phyloP scores from a whole-genome alignment of 768 basidiomycete genomes.

The Leccinum aurantiacum region DNA sequence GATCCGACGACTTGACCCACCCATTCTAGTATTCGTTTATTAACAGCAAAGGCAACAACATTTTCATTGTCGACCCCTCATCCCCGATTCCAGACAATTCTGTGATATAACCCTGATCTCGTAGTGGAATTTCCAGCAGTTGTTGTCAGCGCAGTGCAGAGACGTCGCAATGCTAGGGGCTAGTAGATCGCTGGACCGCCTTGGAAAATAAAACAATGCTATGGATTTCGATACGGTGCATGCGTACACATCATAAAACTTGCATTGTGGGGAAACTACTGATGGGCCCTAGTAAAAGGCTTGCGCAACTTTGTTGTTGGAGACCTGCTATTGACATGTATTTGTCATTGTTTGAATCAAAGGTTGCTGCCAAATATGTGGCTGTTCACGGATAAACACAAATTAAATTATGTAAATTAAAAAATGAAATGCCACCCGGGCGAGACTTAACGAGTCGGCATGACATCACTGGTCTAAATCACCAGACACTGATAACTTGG shows the following conservation, averaged over 20 bases:
- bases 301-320: no score
- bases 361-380: slow-evolving; percentile 11
- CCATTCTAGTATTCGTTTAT: slow-evolving; percentile 50
- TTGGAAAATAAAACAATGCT: slow-evolving; percentile 14
- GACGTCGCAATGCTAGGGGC: neutral
- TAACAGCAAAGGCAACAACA: slow-evolving; percentile 49
- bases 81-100: slow-evolving; percentile 1
- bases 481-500: slow-evolving; percentile 2
- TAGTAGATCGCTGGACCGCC: neutral
- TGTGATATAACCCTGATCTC: slow-evolving; percentile 15
- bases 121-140: neutral
- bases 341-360: slow-evolving; percentile 18
- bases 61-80: slow-evolving; percentile 39
- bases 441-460: slow-evolving; percentile 15
- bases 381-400: neutral
- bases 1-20: slow-evolving; percentile 4
- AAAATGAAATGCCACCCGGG: slow-evolving; percentile 12
- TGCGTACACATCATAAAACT: slow-evolving; percentile 6
- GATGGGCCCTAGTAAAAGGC: no score
- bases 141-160: slow-evolving; percentile 8
- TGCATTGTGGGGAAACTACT: neutral
- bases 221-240: slow-evolving; percentile 22
- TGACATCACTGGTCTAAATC: slow-evolving; percentile 25
- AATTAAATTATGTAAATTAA: neutral
- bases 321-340: neutral